A percentile compares a stretch with the other conserved stretches of the same genome.
Conservation (phyloP, 2,329 filamentous ascomycete genomes). For the Blastomyces emzantsi region DNA sequence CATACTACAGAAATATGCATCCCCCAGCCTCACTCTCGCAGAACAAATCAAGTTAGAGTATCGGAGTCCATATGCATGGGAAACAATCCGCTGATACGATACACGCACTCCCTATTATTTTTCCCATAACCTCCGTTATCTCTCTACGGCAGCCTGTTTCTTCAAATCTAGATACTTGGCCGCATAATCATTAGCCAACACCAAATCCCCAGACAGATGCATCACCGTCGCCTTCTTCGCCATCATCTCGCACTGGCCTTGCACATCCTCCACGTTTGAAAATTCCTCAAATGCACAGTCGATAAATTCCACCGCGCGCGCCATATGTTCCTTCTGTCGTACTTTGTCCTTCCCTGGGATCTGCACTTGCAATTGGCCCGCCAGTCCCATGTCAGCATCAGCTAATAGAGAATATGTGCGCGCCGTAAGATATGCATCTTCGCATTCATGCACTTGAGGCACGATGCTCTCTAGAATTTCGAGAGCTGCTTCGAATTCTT, state of each 20-base stretch:
- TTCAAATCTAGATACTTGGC: conserved; percentile 55
- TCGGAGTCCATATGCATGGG: background rate
- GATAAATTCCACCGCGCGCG: conserved; percentile 51
- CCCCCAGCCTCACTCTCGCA: background rate
- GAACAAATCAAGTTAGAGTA: background rate
- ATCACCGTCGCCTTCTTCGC: conserved; percentile 74
- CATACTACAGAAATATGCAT: background rate
- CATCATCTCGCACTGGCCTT: conserved; percentile 67
- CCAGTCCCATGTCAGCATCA: conserved; percentile 71
- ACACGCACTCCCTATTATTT: background rate
- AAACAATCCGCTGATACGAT: background rate
- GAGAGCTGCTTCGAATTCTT: conserved; percentile 59
- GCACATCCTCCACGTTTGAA: conserved; percentile 56
- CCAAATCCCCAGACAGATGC: conserved; percentile 57
- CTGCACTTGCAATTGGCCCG: conserved; percentile 43
- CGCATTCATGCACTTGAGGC: conserved; percentile 66
- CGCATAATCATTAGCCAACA: conserved; percentile 57
- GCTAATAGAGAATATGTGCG: conserved; percentile 61
- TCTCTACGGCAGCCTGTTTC: conserved; percentile 10
- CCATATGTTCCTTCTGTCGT: conserved; percentile 49
- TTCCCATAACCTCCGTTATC: background rate
- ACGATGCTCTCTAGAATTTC: conserved; percentile 59
- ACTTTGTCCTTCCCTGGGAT: conserved; percentile 24
- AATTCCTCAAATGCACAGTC: conserved; percentile 57
- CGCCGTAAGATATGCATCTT: conserved; percentile 54